phyloP scores from a whole-genome alignment of 1,139 yeast genomes.

The Nakaseomyces sp. region DNA sequence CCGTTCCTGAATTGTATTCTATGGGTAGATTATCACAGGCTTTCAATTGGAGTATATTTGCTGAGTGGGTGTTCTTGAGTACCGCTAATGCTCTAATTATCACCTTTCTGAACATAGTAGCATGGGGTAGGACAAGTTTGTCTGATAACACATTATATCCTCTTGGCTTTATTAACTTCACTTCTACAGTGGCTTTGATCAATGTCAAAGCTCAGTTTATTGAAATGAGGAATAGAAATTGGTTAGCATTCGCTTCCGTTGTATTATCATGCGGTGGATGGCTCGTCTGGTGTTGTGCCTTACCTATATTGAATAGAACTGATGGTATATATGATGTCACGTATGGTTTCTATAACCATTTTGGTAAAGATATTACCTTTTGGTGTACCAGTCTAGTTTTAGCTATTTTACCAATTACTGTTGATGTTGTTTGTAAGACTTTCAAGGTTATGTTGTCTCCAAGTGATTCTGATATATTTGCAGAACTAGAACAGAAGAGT shows the following conservation, averaged over 20 bases:
- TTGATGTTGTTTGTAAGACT: slow-evolving; percentile 59
- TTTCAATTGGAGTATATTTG: slow-evolving; percentile 60
- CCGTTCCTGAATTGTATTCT: slow-evolving; percentile 83
- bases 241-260: slow-evolving; percentile 62
- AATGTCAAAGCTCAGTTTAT: slow-evolving; percentile 70
- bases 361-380: slow-evolving; percentile 74
- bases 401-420: slow-evolving; percentile 47
- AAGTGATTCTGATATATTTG: slow-evolving; percentile 71
- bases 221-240: slow-evolving; percentile 75
- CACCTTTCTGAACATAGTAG: slow-evolving; percentile 54
- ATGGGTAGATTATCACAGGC: slow-evolving; percentile 70
- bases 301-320: slow-evolving; percentile 57
- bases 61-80: slow-evolving; percentile 75
- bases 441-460: slow-evolving; percentile 51
- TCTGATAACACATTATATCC: slow-evolving; percentile 75
- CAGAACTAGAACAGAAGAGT: slow-evolving; percentile 62
- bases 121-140: slow-evolving; percentile 62
- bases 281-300: slow-evolving; percentile 73
- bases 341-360: slow-evolving; percentile 55
- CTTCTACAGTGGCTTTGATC: slow-evolving; percentile 62
- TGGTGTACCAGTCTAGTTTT: slow-evolving; percentile 70
- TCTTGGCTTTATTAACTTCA: slow-evolving; percentile 65
- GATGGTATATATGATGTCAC: slow-evolving; percentile 65
- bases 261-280: slow-evolving; percentile 79
- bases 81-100: slow-evolving; percentile 64